These are phyloP conservation scores for Tilletia setariae DNA, from an alignment of 1,284 basidiomycete genomes.

Conservation along the genomic window DNA sequence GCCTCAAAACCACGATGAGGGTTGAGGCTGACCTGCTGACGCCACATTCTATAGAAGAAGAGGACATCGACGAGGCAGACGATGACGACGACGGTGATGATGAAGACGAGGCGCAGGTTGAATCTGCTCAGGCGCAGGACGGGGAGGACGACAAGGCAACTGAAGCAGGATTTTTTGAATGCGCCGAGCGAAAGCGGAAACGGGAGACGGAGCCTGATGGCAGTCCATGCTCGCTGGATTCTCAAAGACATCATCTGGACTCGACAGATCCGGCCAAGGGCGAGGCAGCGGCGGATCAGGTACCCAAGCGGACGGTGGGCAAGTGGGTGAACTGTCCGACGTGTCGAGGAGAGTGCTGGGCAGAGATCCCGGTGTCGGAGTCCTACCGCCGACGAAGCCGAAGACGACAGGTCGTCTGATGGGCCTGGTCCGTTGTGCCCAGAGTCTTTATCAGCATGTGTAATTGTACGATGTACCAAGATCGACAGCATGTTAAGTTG, in stretches of 20 bases:
- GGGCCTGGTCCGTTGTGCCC: background rate
- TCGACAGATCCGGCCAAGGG: background rate
- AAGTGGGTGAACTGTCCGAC: conserved; percentile 48
- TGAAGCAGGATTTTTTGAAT: background rate
- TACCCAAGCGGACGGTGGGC: conserved; percentile 27
- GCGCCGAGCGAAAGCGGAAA: conserved; percentile 2
- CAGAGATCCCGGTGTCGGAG: conserved; percentile 33
- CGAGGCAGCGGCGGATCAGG: background rate
- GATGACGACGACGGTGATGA: conserved; percentile 23
- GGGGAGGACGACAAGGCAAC: conserved; percentile 7
- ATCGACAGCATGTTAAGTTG: too few relatives aligned
- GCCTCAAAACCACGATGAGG: conserved; percentile 42
- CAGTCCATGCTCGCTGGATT: background rate
- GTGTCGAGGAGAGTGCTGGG: conserved; percentile 48
- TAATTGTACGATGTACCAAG: background rate
- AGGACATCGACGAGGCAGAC: background rate
- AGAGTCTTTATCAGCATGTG: background rate
- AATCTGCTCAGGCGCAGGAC: background rate
- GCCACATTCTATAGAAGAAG: conserved; percentile 9
- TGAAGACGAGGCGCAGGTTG: conserved; percentile 18
- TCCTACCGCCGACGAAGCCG: too few relatives aligned
- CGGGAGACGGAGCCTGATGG: conserved; percentile 1
- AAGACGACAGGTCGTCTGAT: too few relatives aligned
- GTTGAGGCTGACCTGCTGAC: conserved; percentile 30
- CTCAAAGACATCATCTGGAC: background rate